phyloP scores from a whole-genome alignment of 2,329 filamentous ascomycete genomes.

The Pyrenochaeta sp. region DNA sequence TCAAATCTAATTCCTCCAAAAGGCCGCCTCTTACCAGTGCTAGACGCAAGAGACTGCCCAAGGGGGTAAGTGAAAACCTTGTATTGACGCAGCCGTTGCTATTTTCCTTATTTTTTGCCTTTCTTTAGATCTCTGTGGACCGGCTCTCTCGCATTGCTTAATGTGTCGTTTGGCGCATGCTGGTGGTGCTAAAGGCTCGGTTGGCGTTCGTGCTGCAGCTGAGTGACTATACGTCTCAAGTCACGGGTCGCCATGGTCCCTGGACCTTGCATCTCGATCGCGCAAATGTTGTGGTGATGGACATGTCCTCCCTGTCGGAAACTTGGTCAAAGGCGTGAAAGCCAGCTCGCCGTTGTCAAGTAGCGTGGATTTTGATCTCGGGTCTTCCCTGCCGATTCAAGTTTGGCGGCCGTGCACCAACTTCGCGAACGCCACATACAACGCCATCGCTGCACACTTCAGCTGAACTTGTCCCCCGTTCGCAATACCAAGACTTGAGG shows the following conservation, averaged over 20 bases:
- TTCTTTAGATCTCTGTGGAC: not conserved
- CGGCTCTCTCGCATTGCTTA: constrained; percentile 9
- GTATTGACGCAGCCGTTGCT: not conserved
- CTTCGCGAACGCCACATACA: constrained; percentile 32
- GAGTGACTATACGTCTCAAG: constrained; percentile 7
- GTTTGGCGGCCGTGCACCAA: constrained; percentile 14
- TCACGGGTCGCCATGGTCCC: constrained; percentile 9
- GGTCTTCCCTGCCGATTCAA: constrained; percentile 19
- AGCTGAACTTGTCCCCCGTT: constrained; percentile 40
- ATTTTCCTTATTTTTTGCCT: not conserved
- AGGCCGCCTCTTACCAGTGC: constrained; percentile 3
- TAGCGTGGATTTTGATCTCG: constrained; percentile 26
- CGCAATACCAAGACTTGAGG: constrained; percentile 28
- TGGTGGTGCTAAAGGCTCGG: constrained; percentile 17
- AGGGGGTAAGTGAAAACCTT: constrained; percentile 3
- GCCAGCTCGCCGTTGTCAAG: constrained; percentile 28
- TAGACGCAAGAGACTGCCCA: constrained; percentile 2
- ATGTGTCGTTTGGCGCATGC: constrained; percentile 7
- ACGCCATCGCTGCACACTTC: constrained; percentile 41
- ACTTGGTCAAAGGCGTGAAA: constrained; percentile 21
- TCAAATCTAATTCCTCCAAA: constrained; percentile 16
- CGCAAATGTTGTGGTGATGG: constrained; percentile 12
- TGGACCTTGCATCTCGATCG: constrained; percentile 5
- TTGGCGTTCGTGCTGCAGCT: constrained; percentile 29
- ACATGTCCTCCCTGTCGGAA: constrained; percentile 1